These are phyloP conservation scores for Chrysoporthe puriensis DNA, from an alignment of 2,329 filamentous ascomycete genomes.

Conservation along the genomic window DNA sequence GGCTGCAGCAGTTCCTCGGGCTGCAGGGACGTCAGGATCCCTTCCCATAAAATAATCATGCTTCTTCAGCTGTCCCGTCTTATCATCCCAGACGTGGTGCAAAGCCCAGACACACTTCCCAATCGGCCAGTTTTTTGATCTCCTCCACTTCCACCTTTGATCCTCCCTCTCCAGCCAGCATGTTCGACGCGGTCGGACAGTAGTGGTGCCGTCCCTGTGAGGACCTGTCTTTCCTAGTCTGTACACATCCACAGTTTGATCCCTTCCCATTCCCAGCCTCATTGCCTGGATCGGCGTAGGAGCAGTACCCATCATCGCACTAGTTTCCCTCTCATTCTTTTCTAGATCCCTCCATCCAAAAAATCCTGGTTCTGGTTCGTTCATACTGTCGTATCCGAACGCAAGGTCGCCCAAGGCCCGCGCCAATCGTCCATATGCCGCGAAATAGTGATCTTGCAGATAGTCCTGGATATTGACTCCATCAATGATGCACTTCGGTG, in stretches of 20 bases:
- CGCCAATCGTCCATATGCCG: conserved; percentile 30
- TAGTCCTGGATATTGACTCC: conserved; percentile 35
- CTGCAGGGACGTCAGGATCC: conserved; percentile 10
- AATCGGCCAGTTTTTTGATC: conserved; percentile 30
- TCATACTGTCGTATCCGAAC: conserved; percentile 35
- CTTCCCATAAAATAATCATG: conserved; percentile 31
- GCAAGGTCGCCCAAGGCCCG: conserved; percentile 30
- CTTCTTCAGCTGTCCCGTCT: conserved; percentile 30
- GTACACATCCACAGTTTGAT: conserved; percentile 31
- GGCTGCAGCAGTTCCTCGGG: not conserved
- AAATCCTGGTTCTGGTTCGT: conserved; percentile 33
- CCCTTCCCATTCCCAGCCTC: conserved; percentile 31
- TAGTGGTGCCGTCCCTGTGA: conserved; percentile 30
- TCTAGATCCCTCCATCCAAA: conserved; percentile 31
- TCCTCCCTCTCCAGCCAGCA: conserved; percentile 33
- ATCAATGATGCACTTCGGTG: conserved; percentile 31
- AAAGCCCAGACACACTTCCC: conserved; percentile 34
- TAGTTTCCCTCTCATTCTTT: conserved; percentile 30
- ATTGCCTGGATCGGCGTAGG: conserved; percentile 33
- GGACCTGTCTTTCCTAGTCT: conserved; percentile 32
- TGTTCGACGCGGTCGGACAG: conserved; percentile 23
- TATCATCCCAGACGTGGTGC: conserved; percentile 32
- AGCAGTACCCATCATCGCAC: conserved; percentile 32
- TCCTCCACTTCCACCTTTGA: conserved; percentile 30
- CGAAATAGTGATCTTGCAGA: conserved; percentile 33